These are phyloP conservation scores for Clonostachys solani DNA, from an alignment of 2,329 filamentous ascomycete genomes.

Conservation along the genomic window DNA sequence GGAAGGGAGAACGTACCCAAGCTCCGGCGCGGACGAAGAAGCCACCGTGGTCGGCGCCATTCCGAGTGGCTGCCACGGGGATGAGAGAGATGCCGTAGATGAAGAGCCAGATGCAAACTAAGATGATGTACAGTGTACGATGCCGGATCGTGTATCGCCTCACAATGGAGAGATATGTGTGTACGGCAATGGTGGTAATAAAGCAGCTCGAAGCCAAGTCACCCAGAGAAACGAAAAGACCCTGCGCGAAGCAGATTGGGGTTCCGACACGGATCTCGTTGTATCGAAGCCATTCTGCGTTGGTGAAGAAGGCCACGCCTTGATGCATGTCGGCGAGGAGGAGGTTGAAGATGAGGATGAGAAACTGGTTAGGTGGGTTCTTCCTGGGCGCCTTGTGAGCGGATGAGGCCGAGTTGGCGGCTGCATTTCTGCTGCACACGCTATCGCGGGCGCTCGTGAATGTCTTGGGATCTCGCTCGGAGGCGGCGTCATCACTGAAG, in stretches of 20 bases:
- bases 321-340: constrained; percentile 66
- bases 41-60: constrained; percentile 33
- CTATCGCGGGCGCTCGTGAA: not conserved
- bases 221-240: constrained; percentile 64
- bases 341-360: constrained; percentile 66
- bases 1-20: constrained; percentile 40
- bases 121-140: constrained; percentile 39
- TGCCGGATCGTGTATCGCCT: constrained; percentile 47
- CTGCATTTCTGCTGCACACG: not conserved
- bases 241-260: constrained; percentile 56
- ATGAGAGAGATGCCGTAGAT: constrained; percentile 52
- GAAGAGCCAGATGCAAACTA: constrained; percentile 52
- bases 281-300: constrained; percentile 50
- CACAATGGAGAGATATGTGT: constrained; percentile 63
- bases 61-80: constrained; percentile 36
- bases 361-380: constrained; percentile 57
- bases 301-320: constrained; percentile 58
- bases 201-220: constrained; percentile 64
- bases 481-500: constrained; percentile 11
- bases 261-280: constrained; percentile 51
- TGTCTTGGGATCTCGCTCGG: not conserved
- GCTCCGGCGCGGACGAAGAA: constrained; percentile 62
- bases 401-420: not conserved
- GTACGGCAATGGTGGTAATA: constrained; percentile 60
- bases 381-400: constrained; percentile 1